A percentile compares a stretch with the other conserved stretches of the same genome.
Evolutionary conservation across 257 asterid species (phyloP).

Genomic region (Fraxinus quadrangulata): DNA sequence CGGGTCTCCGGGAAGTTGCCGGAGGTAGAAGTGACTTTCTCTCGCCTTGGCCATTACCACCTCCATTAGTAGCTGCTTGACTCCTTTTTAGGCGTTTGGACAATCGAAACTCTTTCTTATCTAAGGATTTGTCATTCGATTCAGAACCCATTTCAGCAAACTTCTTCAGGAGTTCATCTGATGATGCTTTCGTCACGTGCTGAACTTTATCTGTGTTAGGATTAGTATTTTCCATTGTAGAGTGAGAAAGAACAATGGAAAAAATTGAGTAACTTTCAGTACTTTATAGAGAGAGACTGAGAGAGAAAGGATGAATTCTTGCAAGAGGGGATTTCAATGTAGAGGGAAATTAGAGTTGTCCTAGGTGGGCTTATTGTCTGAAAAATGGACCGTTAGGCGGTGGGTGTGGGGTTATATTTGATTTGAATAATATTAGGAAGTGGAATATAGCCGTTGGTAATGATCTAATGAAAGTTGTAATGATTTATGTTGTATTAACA

Average conservation of each 20-base stretch:
- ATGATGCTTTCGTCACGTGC: constrained; percentile 74
- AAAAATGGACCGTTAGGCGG: constrained; percentile 56
- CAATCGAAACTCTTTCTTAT: constrained; percentile 44
- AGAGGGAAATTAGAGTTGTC: constrained; percentile 22
- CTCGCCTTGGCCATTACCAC: constrained; percentile 33
- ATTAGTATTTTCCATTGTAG: constrained; percentile 39
- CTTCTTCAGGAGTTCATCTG: constrained; percentile 77
- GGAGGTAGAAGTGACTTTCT: constrained; percentile 62
- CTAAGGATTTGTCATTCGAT: constrained; percentile 29
- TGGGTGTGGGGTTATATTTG: constrained; percentile 23
- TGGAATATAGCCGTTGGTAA: constrained; percentile 59
- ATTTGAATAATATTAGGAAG: constrained; percentile 28
- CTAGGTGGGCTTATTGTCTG: neutral
- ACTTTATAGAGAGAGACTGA: constrained; percentile 12
- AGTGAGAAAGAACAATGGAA: neutral
- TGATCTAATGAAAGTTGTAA: constrained; percentile 9
- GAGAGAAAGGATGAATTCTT: neutral
- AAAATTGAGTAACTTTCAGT: neutral
- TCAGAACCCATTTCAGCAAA: constrained; percentile 68
- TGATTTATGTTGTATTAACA: no score
- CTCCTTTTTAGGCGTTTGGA: constrained; percentile 51
- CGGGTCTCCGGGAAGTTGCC: constrained; percentile 38
- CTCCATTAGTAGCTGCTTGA: neutral
- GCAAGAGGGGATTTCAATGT: constrained; percentile 18
- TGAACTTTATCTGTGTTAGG: constrained; percentile 47